phyloP scores from a whole-genome alignment of 75 land plant genomes.

The Pinus taeda region DNA sequence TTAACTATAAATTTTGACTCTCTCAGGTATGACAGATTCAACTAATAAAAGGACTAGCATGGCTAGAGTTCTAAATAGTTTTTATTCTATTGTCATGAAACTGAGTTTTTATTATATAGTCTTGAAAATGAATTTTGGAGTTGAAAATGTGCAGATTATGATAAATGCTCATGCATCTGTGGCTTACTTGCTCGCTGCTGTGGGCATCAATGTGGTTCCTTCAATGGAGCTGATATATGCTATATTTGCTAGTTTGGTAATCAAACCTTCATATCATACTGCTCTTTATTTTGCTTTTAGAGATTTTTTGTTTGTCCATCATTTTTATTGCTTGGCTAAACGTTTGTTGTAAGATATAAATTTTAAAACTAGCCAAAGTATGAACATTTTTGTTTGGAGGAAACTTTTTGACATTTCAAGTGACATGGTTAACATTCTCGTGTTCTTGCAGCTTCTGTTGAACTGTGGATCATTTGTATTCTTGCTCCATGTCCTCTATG shows the following conservation, averaged over 20 bases:
- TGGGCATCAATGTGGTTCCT: slow-evolving; percentile 70
- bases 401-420: neutral
- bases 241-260: slow-evolving; percentile 77
- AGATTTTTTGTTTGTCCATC: neutral
- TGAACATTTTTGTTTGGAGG: neutral
- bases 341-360: neutral
- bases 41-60: neutral
- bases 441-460: slow-evolving; percentile 57
- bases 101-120: no score
- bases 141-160: slow-evolving; percentile 63
- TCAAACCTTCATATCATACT: neutral
- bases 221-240: slow-evolving; percentile 75
- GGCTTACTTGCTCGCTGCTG: slow-evolving; percentile 51
- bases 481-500: slow-evolving; percentile 83
- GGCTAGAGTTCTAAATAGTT: neutral
- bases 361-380: neutral
- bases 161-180: slow-evolving; percentile 87
- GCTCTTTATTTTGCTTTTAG: neutral
- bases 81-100: neutral
- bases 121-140: neutral
- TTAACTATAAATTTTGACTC: neutral
- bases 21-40: neutral
- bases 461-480: slow-evolving; percentile 87
- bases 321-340: neutral
- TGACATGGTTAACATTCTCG: neutral